phyloP scores from a whole-genome alignment of 768 basidiomycete species.

The Suillus bovinus region DNA sequence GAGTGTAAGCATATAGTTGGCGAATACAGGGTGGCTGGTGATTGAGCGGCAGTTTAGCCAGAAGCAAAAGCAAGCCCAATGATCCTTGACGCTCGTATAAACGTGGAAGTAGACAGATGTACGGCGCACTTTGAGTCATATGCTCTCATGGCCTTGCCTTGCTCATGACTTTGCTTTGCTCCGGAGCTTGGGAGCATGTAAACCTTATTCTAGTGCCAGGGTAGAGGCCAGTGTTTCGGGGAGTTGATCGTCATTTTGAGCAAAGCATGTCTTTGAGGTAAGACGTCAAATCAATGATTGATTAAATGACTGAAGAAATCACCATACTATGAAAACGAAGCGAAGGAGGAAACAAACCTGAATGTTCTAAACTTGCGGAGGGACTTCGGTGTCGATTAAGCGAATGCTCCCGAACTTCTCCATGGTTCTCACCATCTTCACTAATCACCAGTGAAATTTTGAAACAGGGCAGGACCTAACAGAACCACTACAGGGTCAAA shows the following conservation, averaged over 20 bases:
- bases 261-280: not conserved
- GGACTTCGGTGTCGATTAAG: conserved; percentile 2
- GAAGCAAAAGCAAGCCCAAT: not conserved
- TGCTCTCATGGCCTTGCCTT: not conserved
- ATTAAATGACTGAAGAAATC: not conserved
- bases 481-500: conserved; percentile 3
- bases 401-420: conserved; percentile 5
- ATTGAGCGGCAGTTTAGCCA: not conserved
- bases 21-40: conserved; percentile 3
- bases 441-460: not conserved
- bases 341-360: not conserved
- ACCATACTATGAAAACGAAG: not conserved
- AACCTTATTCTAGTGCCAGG: conserved; percentile 5
- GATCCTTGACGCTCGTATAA: not conserved
- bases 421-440: conserved; percentile 2
- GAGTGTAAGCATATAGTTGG: not conserved
- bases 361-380: not conserved
- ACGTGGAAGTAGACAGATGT: not conserved
- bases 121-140: not conserved
- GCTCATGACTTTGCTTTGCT: not conserved
- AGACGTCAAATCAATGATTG: conserved; percentile 3
- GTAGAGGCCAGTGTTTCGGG: not conserved
- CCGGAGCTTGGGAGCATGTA: not conserved
- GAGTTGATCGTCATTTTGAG: conserved; percentile 1
- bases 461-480: conserved; percentile 1